Evolutionary conservation across 441 rosid genomes (phyloP).

Genomic region (Macaranga tanarius): DNA sequence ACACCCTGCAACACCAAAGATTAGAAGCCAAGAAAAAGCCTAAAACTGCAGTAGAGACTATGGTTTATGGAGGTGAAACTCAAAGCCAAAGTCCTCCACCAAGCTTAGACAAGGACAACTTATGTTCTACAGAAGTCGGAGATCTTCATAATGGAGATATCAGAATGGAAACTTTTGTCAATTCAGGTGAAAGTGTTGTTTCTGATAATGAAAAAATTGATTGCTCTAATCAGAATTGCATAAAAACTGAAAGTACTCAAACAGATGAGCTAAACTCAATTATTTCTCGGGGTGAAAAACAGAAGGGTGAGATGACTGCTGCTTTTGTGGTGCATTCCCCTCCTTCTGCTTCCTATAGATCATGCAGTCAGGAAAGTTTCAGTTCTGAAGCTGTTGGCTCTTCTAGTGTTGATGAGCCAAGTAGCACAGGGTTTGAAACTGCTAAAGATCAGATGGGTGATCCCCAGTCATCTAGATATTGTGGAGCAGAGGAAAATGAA

Average conservation of each 20-base stretch:
- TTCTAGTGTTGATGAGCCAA: constrained; percentile 32
- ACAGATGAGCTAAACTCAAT: constrained; percentile 20
- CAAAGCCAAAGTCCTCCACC: constrained; percentile 16
- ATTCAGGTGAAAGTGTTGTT: constrained; percentile 26
- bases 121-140: constrained; percentile 27
- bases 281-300: constrained; percentile 25
- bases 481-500: constrained; percentile 42
- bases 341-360: constrained; percentile 27
- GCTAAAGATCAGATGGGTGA: constrained; percentile 32
- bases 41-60: constrained; percentile 25
- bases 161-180: constrained; percentile 8
- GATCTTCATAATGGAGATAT: constrained; percentile 27
- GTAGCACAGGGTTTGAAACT: constrained; percentile 21
- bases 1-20: constrained; percentile 38
- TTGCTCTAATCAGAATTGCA: constrained; percentile 27
- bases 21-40: constrained; percentile 43
- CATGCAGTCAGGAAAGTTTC: constrained; percentile 33
- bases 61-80: constrained; percentile 33
- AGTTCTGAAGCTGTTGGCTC: constrained; percentile 37
- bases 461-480: constrained; percentile 35
- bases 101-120: constrained; percentile 24
- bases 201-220: constrained; percentile 28
- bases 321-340: constrained; percentile 26
- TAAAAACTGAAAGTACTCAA: constrained; percentile 28
- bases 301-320: constrained; percentile 25